Evolutionary conservation across 805 yeast species (phyloP).

Genomic region (Spathaspora girioi): DNA sequence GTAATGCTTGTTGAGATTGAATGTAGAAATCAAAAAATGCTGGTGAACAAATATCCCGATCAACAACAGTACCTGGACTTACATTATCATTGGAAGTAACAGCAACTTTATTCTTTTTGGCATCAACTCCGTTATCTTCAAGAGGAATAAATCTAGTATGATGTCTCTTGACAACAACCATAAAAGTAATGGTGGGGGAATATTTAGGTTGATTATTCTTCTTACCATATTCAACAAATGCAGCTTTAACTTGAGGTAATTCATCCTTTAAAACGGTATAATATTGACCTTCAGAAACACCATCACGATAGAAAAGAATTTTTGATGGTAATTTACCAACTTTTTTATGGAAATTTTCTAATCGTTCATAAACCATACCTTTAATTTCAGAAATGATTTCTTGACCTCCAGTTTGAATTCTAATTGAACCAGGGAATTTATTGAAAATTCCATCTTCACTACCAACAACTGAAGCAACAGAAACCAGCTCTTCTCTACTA

Average conservation of each 20-base stretch:
- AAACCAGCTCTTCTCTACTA: constrained; percentile 3
- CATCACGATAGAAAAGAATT: constrained; percentile 8
- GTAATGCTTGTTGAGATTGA: constrained; percentile 10
- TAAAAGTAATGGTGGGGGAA: constrained; percentile 7
- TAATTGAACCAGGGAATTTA: constrained; percentile 7
- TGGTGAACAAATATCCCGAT: constrained; percentile 4
- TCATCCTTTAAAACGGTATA: constrained; percentile 8
- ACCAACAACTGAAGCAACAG: constrained; percentile 9
- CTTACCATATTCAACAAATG: constrained; percentile 6
- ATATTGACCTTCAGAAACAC: constrained; percentile 10
- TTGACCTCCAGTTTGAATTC: constrained; percentile 7
- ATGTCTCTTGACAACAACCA: constrained; percentile 9
- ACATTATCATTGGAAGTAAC: constrained; percentile 8
- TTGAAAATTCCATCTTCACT: constrained; percentile 8
- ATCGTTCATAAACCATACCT: constrained; percentile 6
- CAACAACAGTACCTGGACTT: constrained; percentile 7
- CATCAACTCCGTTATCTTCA: constrained; percentile 4
- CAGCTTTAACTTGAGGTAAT: constrained; percentile 7
- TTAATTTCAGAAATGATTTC: constrained; percentile 7
- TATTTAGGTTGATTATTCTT: constrained; percentile 1
- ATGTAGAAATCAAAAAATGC: constrained; percentile 9
- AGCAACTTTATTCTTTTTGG: constrained; percentile 4
- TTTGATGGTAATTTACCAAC: constrained; percentile 4
- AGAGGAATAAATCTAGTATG: constrained; percentile 9
- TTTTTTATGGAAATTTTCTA: constrained; percentile 6